phyloP scores from a whole-genome alignment of 2,329 filamentous ascomycete genomes.

The Nannizzia gypsea region DNA sequence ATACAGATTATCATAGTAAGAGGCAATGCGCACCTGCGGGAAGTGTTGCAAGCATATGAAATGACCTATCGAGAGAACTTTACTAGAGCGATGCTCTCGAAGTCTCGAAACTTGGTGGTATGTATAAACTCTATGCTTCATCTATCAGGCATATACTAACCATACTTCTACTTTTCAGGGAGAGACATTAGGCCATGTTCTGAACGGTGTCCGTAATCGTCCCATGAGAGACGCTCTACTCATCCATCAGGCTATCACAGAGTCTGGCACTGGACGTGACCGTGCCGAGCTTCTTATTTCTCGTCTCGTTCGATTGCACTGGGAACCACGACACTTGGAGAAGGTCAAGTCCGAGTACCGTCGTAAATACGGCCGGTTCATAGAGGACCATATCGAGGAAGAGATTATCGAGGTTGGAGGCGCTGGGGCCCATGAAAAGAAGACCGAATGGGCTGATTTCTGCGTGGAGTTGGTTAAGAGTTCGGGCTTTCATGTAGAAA shows the following conservation, averaged over 20 bases:
- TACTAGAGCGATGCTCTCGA: slow-evolving; percentile 71
- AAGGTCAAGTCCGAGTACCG: slow-evolving; percentile 69
- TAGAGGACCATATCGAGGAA: slow-evolving; percentile 68
- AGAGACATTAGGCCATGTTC: slow-evolving; percentile 84
- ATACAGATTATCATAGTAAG: slow-evolving; percentile 69
- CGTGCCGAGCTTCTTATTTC: slow-evolving; percentile 80
- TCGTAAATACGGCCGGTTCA: slow-evolving; percentile 59
- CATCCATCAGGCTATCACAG: slow-evolving; percentile 75
- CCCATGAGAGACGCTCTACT: slow-evolving; percentile 86
- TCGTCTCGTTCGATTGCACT: slow-evolving; percentile 77
- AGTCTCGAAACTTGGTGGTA: slow-evolving; percentile 86
- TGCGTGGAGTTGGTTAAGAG: slow-evolving; percentile 50
- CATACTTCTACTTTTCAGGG: slow-evolving; percentile 46
- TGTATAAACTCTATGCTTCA: slow-evolving; percentile 32
- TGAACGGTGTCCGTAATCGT: slow-evolving; percentile 93
- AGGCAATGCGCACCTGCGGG: slow-evolving; percentile 69
- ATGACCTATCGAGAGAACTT: slow-evolving; percentile 65
- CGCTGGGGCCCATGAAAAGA: slow-evolving; percentile 12
- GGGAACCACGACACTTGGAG: slow-evolving; percentile 74
- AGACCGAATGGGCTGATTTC: slow-evolving; percentile 59
- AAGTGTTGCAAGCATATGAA: slow-evolving; percentile 69
- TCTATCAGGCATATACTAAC: slow-evolving; percentile 9
- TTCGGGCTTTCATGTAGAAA: slow-evolving; percentile 17
- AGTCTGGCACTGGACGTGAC: slow-evolving; percentile 57
- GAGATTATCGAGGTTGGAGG: slow-evolving; percentile 50